Evolutionary conservation across 192 early-diverging fungal genomes (phyloP), one percentile per base, ranked within the genome.

Genomic region (Gorgonomyces haynaldii): DNA sequence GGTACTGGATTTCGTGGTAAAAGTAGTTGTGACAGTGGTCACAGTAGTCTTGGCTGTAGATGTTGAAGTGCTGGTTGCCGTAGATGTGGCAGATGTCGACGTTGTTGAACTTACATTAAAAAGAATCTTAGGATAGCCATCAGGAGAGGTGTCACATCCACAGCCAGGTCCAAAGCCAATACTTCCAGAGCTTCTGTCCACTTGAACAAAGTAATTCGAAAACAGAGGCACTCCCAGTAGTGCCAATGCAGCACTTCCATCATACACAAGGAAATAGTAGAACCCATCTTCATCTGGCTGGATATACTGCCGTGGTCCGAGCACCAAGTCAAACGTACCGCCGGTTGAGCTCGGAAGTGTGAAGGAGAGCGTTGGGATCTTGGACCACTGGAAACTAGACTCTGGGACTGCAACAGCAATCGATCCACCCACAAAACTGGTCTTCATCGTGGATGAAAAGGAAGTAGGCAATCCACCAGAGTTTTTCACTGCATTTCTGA

Each of bases 221-320:
- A 49, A 49, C 19, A 49, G 21, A 0, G 46, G 46, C 19, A 49
- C 1, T 36, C 46, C 46, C 15, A 49, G 35, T 20, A 49, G 21
- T 6, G 28, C 30, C 22, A 19, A 49, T 8, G 24, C n/a, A n/a
- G 23, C 32, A 1, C 25, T 6, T 13, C 46, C 28, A n/a, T 10
- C 16, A 16, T 3, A 7, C 5, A 49, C 46, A 7, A 49, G n/a
- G 3, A 49, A 19, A 4, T 37, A n/a, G 35, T 34, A 36, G 25
- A 24, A 49, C 10, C 46, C 46, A 23, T 21, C 20, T 8, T n/a
- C 28, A 38, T 49, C 36, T 13, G 19, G 12, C 35, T 49, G 46
- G 19, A 49, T 49, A 26, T 49, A 49, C 28, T 49, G 46, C 8
- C 28, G 32, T 1, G 46, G 46, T 9, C 46, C 46, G n/a, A 49